A percentile compares a stretch with the other conserved stretches of the same genome.
These are phyloP conservation scores for Termitomyces sp. DNA, from an alignment of 768 basidiomycete species.

Conservation along the genomic window DNA sequence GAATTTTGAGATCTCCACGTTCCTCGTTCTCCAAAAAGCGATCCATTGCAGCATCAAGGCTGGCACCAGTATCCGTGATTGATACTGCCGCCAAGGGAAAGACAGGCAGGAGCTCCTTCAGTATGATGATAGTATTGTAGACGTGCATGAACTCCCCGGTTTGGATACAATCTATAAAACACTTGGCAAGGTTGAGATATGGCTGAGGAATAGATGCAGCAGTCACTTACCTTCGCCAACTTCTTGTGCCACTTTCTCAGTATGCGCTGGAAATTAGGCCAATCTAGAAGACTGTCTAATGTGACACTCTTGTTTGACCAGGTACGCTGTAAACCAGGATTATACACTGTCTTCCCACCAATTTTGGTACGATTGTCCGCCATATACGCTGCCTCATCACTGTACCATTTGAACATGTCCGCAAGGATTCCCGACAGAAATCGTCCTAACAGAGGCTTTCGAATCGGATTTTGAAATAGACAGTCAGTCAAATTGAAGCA, in stretches of 20 bases:
- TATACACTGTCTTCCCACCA: conserved; percentile 50
- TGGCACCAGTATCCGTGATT: conserved; percentile 40
- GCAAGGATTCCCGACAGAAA: conserved; percentile 77
- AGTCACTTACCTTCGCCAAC: conserved; percentile 50
- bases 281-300: conserved; percentile 54
- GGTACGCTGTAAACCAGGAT: conserved; percentile 66
- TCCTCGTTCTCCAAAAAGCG: conserved; percentile 69
- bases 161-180: conserved; percentile 73
- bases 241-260: conserved; percentile 83
- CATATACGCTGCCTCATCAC: conserved; percentile 67
- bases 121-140: conserved; percentile 91
- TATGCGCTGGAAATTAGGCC: conserved; percentile 65
- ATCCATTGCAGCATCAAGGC: conserved; percentile 57
- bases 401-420: conserved; percentile 77
- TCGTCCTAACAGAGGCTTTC: conserved; percentile 49
- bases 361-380: conserved; percentile 64
- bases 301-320: conserved; percentile 40
- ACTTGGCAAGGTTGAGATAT: conserved; percentile 34
- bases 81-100: conserved; percentile 69
- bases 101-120: conserved; percentile 85
- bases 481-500: conserved; percentile 10
- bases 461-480: not conserved
- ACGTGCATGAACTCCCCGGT: conserved; percentile 96
- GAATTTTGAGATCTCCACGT: conserved; percentile 77
- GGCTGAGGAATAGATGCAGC: not conserved